These are phyloP conservation scores for Wickerhamomyces tratensis DNA, from an alignment of 805 yeast species.

Conservation along the genomic window DNA sequence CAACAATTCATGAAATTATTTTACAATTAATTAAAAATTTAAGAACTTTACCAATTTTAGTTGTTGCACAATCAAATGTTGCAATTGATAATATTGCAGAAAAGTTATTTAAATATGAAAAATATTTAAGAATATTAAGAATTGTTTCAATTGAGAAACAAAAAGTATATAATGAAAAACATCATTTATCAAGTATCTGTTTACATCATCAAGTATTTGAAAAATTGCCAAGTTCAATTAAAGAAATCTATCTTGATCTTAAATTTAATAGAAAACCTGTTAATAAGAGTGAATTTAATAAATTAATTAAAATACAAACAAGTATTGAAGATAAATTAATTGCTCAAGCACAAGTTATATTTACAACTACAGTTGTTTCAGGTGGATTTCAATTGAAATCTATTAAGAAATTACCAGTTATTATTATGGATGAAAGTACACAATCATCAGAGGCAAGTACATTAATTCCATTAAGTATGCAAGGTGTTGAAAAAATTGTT, in stretches of 20 bases:
- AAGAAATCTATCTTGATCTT: conserved; percentile 33
- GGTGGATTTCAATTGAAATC: conserved; percentile 57
- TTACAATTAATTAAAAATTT: conserved; percentile 45
- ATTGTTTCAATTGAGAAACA: conserved; percentile 54
- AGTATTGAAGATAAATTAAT: conserved; percentile 39
- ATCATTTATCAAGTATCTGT: conserved; percentile 49
- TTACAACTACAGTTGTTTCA: conserved; percentile 65
- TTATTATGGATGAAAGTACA: conserved; percentile 73
- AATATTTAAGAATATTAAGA: conserved; percentile 39
- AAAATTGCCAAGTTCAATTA: conserved; percentile 34
- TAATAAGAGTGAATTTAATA: conserved; percentile 38
- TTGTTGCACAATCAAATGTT: conserved; percentile 68
- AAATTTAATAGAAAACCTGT: conserved; percentile 33
- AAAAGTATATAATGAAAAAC: conserved; percentile 46
- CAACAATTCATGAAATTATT: conserved; percentile 56
- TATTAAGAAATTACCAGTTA: conserved; percentile 54
- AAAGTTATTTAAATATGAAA: conserved; percentile 40
- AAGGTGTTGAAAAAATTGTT: conserved; percentile 56
- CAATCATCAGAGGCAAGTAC: conserved; percentile 70
- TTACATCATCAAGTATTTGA: conserved; percentile 50
- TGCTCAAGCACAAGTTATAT: conserved; percentile 58
- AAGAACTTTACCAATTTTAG: conserved; percentile 53
- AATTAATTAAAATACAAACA: conserved; percentile 33
- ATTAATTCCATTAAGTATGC: conserved; percentile 59
- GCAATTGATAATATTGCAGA: conserved; percentile 75